phyloP scores from a whole-genome alignment of 2,329 filamentous ascomycete genomes.

The Sporothrix brasiliensis region DNA sequence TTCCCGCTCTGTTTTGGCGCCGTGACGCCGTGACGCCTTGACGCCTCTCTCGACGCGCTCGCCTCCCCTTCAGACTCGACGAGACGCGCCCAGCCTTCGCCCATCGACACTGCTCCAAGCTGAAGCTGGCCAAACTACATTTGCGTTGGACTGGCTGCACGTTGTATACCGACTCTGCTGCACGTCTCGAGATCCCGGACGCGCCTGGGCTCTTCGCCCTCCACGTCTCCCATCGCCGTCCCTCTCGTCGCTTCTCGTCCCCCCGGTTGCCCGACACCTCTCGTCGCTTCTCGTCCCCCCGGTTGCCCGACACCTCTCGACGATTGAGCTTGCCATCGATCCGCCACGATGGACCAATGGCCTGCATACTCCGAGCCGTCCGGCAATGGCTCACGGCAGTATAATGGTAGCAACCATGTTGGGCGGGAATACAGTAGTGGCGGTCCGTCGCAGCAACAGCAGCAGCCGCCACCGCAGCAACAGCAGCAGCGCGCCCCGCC shows the following conservation, averaged over 20 bases:
- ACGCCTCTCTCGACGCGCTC: slow-evolving; percentile 11
- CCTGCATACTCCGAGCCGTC: slow-evolving; percentile 68
- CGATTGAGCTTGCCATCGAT: neutral
- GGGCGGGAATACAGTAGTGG: slow-evolving; percentile 38
- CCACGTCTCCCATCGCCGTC: neutral
- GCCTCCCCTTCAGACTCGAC: neutral
- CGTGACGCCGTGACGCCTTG: slow-evolving; percentile 3
- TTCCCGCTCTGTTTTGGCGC: neutral
- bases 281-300: neutral
- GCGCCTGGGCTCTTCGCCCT: slow-evolving; percentile 16
- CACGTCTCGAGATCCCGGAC: neutral
- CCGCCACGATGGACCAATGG: slow-evolving; percentile 62
- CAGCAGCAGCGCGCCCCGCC: slow-evolving; percentile 33
- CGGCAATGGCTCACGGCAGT: slow-evolving; percentile 64
- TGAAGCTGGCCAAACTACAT: neutral
- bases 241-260: neutral
- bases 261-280: neutral
- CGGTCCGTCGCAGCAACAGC: slow-evolving; percentile 37
- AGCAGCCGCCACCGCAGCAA: slow-evolving; percentile 36
- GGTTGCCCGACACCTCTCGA: slow-evolving; percentile 1
- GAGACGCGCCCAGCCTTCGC: slow-evolving; percentile 12
- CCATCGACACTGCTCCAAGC: slow-evolving; percentile 2
- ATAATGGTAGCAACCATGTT: slow-evolving; percentile 49
- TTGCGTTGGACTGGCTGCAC: neutral
- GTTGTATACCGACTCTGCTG: neutral